Base-by-base conservation (phyloP, 1,284 basidiomycete species). In the Sporisorium graminicola region DNA sequence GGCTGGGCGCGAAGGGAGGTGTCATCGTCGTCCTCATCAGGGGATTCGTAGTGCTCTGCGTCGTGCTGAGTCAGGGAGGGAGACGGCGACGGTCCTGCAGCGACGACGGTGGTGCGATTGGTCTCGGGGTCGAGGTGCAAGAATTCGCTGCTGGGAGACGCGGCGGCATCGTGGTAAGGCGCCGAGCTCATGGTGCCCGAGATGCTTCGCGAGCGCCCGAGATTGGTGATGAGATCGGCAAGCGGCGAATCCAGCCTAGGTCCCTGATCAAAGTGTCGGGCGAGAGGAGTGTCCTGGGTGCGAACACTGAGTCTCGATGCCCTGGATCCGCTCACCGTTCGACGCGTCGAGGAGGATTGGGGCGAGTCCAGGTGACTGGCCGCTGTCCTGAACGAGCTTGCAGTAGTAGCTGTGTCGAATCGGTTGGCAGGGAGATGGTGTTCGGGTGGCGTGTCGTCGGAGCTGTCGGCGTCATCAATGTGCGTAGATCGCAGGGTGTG, bases 181-280 rank as follows among this genome's bases (percentile, higher is more conserved):
- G 67, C 44, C n/a, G 73, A 67, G 24, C 60, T 46, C 24, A 54
- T 54, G 16, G 67, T 55, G 58, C 68, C 65, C 6, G 64, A 43
- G 1, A 44, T 62, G 61, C 73, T 67, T 8, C 52, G 64, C 22
- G 62, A 29, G 60, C 68, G 57, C 42, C 72, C 74, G 14, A 76
- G 58, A 43, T 61, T 76, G 54, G 57, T 76, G 56, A 76, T 76
- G 27, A 76, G 68, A 29, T 76, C 74, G 13, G 65, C 61, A n/a
- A 76, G 58, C 22, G 74, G 74, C 24, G 74, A 76, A 20, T 71
- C 65, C 35, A 65, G 60, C 31, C 73, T 46, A 0, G 61, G 42
- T 10, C 58, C 62, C 40, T 65, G 60, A n/a, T 71, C 74, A 35
- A 76, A 67, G 50, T 75, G 68, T n/a, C 74, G 68, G 27, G 60